Conservation (phyloP, 2,329 filamentous ascomycete species). For the Purpureocillium lavendulum region DNA sequence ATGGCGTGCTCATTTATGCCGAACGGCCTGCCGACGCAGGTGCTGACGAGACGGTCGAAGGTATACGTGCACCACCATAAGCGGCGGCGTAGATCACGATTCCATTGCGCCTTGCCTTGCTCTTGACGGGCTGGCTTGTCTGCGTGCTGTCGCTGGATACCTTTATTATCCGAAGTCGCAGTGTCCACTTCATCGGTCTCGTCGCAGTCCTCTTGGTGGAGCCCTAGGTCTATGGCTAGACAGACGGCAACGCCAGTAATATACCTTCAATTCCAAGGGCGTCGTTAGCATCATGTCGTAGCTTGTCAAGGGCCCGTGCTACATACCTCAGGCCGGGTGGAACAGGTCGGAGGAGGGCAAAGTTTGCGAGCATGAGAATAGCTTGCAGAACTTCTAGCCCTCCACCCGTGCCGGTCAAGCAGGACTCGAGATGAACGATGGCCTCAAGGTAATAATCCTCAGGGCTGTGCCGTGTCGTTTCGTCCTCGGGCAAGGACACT, state of each 20-base stretch:
- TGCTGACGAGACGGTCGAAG: slow-evolving; percentile 83
- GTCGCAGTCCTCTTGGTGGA: slow-evolving; percentile 83
- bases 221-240: slow-evolving; percentile 77
- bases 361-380: slow-evolving; percentile 81
- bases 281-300: no score
- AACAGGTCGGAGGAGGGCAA: slow-evolving; percentile 81
- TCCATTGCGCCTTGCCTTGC: slow-evolving; percentile 64
- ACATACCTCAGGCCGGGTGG: slow-evolving; percentile 92
- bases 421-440: slow-evolving; percentile 54
- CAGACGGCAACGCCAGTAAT: slow-evolving; percentile 90
- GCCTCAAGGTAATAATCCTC: no score
- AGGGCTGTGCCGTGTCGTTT: no score
- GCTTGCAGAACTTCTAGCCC: slow-evolving; percentile 87
- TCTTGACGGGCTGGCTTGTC: slow-evolving; percentile 35
- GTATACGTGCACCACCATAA: slow-evolving; percentile 97
- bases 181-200: no score
- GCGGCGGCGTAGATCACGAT: slow-evolving; percentile 74
- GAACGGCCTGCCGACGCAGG: slow-evolving; percentile 85
- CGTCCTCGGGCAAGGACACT: no score
- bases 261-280: slow-evolving; percentile 41
- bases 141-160: slow-evolving; percentile 11
- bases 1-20: slow-evolving; percentile 91
- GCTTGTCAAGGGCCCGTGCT: no score
- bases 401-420: slow-evolving; percentile 73
- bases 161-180: no score